phyloP scores from a whole-genome alignment of 164 flowering plant genomes.

The Amborella trichopoda region DNA sequence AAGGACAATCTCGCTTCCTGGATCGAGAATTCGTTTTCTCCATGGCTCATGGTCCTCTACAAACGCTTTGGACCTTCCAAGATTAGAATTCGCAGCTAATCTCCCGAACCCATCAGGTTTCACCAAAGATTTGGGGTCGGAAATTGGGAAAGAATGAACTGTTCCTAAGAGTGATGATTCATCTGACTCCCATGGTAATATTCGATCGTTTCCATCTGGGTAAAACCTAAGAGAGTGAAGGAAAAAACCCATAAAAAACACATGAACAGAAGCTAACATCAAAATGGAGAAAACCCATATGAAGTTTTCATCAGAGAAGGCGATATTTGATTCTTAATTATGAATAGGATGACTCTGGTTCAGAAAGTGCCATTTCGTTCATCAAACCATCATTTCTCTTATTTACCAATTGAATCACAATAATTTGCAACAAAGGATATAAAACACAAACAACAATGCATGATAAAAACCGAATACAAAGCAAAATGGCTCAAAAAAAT shows the following conservation, averaged over 20 bases:
- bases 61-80: slow-evolving; percentile 34
- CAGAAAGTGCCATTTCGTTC: too few species aligned
- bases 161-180: slow-evolving; percentile 19
- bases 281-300: background rate
- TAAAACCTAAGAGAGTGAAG: slow-evolving; percentile 35
- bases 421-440: background rate
- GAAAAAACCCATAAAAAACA: background rate
- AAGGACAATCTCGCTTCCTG: slow-evolving; percentile 63
- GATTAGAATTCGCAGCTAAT: slow-evolving; percentile 16
- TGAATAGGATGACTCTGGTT: too few species aligned
- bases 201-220: slow-evolving; percentile 30
- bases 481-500: slow-evolving; percentile 1
- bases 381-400: background rate
- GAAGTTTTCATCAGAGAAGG: too few species aligned
- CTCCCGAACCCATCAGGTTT: slow-evolving; percentile 20
- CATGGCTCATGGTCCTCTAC: slow-evolving; percentile 41
- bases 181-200: slow-evolving; percentile 19
- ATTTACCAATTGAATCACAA: background rate
- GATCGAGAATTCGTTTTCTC: slow-evolving; percentile 57
- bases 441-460: background rate
- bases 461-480: background rate
- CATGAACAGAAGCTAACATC: background rate
- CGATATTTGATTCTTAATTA: too few species aligned
- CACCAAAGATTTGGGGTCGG: slow-evolving; percentile 24
- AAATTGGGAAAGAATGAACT: slow-evolving; percentile 21